Evolutionary conservation across 768 basidiomycete genomes (phyloP).

Genomic region (Termitomyces sp.): DNA sequence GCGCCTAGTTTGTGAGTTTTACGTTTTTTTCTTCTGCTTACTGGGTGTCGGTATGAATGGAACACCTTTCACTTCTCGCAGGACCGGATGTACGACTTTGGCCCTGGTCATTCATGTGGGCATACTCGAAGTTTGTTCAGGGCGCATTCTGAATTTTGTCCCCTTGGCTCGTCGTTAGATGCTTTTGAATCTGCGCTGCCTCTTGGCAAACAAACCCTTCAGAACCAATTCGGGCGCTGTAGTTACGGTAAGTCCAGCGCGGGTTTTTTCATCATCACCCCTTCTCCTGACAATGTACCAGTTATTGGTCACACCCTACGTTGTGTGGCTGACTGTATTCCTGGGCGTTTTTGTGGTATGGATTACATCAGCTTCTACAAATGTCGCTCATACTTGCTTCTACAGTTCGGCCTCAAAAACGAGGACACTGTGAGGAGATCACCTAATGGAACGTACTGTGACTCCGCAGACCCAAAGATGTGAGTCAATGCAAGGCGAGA

Average conservation of each 20-base stretch:
- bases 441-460: slow-evolving; percentile 27
- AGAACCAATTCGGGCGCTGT: slow-evolving; percentile 15
- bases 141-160: background rate
- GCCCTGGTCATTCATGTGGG: slow-evolving; percentile 25
- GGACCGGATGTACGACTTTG: slow-evolving; percentile 26
- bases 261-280: background rate
- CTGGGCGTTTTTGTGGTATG: slow-evolving; percentile 21
- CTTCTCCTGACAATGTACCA: slow-evolving; percentile 3
- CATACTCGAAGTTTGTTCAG: background rate
- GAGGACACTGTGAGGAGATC: slow-evolving; percentile 18
- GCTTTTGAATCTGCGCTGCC: slow-evolving; percentile 22
- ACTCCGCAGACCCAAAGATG: slow-evolving; percentile 19
- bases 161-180: slow-evolving; percentile 14
- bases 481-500: slow-evolving; percentile 2
- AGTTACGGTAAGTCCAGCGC: slow-evolving; percentile 14
- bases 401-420: slow-evolving; percentile 21
- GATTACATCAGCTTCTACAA: background rate
- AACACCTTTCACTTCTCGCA: slow-evolving; percentile 1
- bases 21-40: background rate
- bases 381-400: background rate
- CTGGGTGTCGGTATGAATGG: background rate
- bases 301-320: slow-evolving; percentile 23
- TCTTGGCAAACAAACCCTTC: slow-evolving; percentile 13
- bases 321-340: slow-evolving; percentile 22
- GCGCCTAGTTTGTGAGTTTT: slow-evolving; percentile 26